Evolutionary conservation across 2,329 filamentous ascomycete species (phyloP).

Genomic region (Penicillium sp.): DNA sequence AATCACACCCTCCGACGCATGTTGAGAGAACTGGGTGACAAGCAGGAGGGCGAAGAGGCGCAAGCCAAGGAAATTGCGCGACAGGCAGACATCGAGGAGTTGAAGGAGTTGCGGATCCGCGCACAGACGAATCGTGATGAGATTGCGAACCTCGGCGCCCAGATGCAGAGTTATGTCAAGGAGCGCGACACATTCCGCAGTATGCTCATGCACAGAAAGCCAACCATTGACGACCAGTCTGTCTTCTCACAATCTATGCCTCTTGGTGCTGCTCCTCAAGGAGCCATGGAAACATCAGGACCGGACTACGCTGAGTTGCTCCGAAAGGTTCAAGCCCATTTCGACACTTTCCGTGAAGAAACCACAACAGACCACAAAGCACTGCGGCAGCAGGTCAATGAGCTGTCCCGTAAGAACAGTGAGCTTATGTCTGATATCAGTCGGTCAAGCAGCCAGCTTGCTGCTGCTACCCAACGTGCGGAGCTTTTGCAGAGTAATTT

Average conservation of each 20-base stretch:
- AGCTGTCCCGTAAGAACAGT: slow-evolving; percentile 76
- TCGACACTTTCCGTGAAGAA: slow-evolving; percentile 85
- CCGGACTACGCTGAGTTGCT: slow-evolving; percentile 72
- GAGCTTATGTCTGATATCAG: slow-evolving; percentile 79
- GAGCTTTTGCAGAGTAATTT: slow-evolving; percentile 90
- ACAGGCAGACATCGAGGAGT: slow-evolving; percentile 62
- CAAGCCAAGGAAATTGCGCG: slow-evolving; percentile 56
- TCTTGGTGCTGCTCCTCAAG: slow-evolving; percentile 50
- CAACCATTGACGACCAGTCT: slow-evolving; percentile 58
- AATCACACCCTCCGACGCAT: slow-evolving; percentile 81
- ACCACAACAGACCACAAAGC: slow-evolving; percentile 76
- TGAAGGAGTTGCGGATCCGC: slow-evolving; percentile 70
- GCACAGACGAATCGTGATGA: slow-evolving; percentile 81
- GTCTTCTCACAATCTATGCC: slow-evolving; percentile 71
- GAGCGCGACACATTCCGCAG: slow-evolving; percentile 97
- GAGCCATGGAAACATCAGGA: slow-evolving; percentile 49
- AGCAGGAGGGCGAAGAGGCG: slow-evolving; percentile 89
- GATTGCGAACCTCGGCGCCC: slow-evolving; percentile 73
- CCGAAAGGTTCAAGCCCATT: slow-evolving; percentile 83
- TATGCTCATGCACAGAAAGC: slow-evolving; percentile 76
- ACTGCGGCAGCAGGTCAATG: slow-evolving; percentile 79
- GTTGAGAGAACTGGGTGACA: slow-evolving; percentile 78
- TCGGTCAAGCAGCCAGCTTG: slow-evolving; percentile 74
- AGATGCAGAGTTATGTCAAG: slow-evolving; percentile 88
- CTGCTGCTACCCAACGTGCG: slow-evolving; percentile 76